Base-by-base conservation (phyloP, 1,284 basidiomycete genomes). In the Irpex sp. region DNA sequence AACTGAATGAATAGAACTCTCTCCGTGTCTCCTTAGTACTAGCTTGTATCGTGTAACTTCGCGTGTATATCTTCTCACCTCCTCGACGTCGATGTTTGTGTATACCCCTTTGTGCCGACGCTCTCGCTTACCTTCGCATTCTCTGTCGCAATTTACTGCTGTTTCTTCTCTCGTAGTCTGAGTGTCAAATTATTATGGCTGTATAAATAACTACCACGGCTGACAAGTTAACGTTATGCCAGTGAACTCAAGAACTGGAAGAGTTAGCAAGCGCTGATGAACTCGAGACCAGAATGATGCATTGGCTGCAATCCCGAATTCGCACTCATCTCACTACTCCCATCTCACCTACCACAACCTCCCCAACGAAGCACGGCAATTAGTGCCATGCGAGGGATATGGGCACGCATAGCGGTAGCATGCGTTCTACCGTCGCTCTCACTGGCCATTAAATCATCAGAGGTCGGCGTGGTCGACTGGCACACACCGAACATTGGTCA, bases 391-490 rank as follows among this genome's bases (percentile, higher is more conserved):
- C 52, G 28, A 33, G 12, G n/a, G 16, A 12, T 35, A 12, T 54
- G 52, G 52, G 28, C 52, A 21, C 28, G 28, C 23, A 35, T 54
- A 54, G 52, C 52, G 14, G 52, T 54, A 16, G 16, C 52, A 9
- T 35, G 16, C 33, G 18, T 54, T 14, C 33, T 54, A 14, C 52
- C 52, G 18, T 54, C n/a, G 8, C n/a, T 54, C 52, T 28, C 58
- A 7, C 48, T 58, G 28, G 63, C 63, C 6, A 64, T 64, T 14
- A 84, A 90, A 61, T 80, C 88, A 67, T 84, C 86, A 35, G 88
- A 91, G 63, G 92, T 86, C 39, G 94, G 93, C 57, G 78, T 93
- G 37, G 82, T 94, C 42, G 93, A 96, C 77, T 96, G 93, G 94
- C 83, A 96, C 75, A 88, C 85, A 66, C 74, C 80, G 19, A 80